Percentiles rank a stretch among this genome's conserved stretches.
Evolutionary conservation across 352 stramenopile species (phyloP).

Genomic region (Phytopythium litorale): DNA sequence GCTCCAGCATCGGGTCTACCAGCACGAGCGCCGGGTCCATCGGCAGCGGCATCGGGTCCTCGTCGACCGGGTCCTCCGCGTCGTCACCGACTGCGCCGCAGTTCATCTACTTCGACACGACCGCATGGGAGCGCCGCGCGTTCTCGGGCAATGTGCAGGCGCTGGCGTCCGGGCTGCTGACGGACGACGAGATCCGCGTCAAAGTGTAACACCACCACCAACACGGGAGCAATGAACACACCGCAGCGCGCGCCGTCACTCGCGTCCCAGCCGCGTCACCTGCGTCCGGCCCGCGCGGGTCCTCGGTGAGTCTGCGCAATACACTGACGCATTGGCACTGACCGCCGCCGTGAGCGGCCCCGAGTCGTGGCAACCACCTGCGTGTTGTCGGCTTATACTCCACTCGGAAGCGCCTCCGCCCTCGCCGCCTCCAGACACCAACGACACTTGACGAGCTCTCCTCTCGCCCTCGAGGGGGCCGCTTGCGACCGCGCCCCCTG

Average conservation of each 20-base stretch:
- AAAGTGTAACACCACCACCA: slow-evolving; percentile 79
- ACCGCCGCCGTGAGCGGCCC: neutral
- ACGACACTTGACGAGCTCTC: neutral
- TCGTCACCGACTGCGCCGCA: slow-evolving; percentile 37
- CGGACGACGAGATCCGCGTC: slow-evolving; percentile 94
- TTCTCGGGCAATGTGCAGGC: slow-evolving; percentile 90
- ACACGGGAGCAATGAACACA: slow-evolving; percentile 4
- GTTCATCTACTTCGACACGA: slow-evolving; percentile 96
- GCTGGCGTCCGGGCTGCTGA: slow-evolving; percentile 86
- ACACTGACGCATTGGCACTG: slow-evolving; percentile 17
- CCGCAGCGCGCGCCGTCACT: neutral
- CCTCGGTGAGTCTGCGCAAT: slow-evolving; percentile 43
- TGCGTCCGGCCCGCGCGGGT: neutral
- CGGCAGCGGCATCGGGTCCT: slow-evolving; percentile 42
- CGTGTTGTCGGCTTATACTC: slow-evolving; percentile 8
- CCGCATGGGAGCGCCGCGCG: slow-evolving; percentile 92
- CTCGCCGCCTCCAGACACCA: neutral
- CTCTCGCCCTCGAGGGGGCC: neutral
- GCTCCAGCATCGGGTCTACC: slow-evolving; percentile 14
- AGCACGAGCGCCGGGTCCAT: slow-evolving; percentile 63
- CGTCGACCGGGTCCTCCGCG: slow-evolving; percentile 5
- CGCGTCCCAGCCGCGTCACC: neutral
- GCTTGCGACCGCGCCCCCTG: slow-evolving; percentile 7
- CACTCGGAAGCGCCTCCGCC: slow-evolving; percentile 1
- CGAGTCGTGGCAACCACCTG: slow-evolving; percentile 3